Base-by-base conservation (phyloP, 2,329 filamentous ascomycete species). In the Fusarium pseudoanthophilum region DNA sequence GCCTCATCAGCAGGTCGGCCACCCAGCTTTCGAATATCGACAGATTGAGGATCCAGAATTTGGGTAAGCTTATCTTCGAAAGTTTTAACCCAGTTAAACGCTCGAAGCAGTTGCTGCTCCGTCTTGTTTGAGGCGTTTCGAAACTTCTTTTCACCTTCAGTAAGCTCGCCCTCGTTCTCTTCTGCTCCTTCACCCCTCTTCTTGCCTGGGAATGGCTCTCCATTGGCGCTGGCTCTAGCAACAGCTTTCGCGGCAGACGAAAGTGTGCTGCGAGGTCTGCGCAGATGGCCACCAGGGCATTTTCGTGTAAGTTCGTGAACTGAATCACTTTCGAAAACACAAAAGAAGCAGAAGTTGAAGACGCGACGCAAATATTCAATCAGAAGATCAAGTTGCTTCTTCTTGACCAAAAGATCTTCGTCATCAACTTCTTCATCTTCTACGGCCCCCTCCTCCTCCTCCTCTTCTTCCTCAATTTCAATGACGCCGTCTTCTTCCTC, bases 301-400 rank as follows among this genome's bases (percentile, higher is more conserved):
- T 99, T 98, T 67, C 96, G 91, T 45, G 94, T 95, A 74, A 99
- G 87, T 83, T 99, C 96, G 79, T 99, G 96, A 28, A 98, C 92
- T 0, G 95, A 98, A 82, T 99, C 96, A 79, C 95, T 96, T 83
- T 99, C 96, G 76, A 99, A 98, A 10, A 99, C 97, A 81, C 96
- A 99, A 86, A 98, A 99, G 87, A 99, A 98, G 85, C 96, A 99
- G 84, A 99, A 98, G 84, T 96, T 98, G 87, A 97, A 97, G 59
- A 99, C 96, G 21, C 96, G 92, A 59, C 96, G 94, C 67, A 99
- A 88, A 81, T 99, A 99, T 84, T 99, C 96, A 60, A 98, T 96
- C 82, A 97, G 88, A 40, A 99, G 87, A 83, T 99, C 96, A 56
- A 99, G 90, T 79, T 96, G 95, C 87, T 99, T 98, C 89, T 98